These are phyloP conservation scores for Trichoderma gamsii DNA, from an alignment of 495 filamentous ascomycete genomes.

Conservation along the genomic window DNA sequence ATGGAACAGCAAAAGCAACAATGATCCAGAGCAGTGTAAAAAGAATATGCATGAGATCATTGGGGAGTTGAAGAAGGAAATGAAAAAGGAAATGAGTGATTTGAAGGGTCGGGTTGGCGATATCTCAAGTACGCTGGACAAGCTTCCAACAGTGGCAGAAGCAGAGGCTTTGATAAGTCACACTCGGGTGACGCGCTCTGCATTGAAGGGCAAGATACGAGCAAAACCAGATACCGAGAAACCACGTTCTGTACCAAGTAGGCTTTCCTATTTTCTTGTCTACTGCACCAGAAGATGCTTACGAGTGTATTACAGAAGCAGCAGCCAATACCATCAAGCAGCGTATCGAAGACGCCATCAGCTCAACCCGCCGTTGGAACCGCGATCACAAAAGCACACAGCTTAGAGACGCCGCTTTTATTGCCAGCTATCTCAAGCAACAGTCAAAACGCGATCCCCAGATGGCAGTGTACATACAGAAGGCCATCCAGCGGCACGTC, in stretches of 20 bases:
- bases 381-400: conserved; percentile 13
- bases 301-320: background rate
- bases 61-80: background rate
- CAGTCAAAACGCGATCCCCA: conserved; percentile 12
- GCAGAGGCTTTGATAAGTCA: background rate
- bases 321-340: background rate
- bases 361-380: conserved; percentile 13
- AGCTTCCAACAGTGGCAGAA: background rate
- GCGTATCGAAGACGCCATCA: conserved; percentile 9
- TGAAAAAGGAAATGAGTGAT: background rate
- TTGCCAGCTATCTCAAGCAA: conserved; percentile 10
- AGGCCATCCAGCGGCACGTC: background rate
- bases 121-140: background rate
- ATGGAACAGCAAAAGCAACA: background rate
- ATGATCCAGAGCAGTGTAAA: background rate
- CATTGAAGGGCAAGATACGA: background rate
- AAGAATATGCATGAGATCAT: background rate
- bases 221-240: background rate
- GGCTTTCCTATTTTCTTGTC: background rate
- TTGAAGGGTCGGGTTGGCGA: conserved; percentile 3
- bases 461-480: conserved; percentile 13
- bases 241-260: background rate
- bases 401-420: background rate
- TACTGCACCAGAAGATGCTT: background rate
- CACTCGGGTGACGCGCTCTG: background rate